These are phyloP conservation scores for Saprolegnia parasitica DNA, from an alignment of 352 stramenopile genomes.

Conservation along the genomic window DNA sequence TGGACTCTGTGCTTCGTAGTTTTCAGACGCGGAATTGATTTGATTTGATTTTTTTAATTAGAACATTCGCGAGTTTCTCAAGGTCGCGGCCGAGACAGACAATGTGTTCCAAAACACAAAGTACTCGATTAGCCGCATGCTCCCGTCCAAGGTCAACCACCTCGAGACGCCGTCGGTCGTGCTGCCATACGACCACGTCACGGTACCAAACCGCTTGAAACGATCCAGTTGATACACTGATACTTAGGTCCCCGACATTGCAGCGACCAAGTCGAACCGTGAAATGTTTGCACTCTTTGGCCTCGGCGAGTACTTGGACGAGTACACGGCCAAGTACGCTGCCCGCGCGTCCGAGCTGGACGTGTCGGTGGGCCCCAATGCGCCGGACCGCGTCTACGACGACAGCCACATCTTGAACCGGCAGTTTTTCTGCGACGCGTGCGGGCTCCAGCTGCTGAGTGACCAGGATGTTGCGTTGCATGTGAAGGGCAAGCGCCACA, in stretches of 20 bases:
- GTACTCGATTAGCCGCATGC: slow-evolving; percentile 84
- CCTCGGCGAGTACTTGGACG: slow-evolving; percentile 49
- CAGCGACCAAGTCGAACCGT: slow-evolving; percentile 50
- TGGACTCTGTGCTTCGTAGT: not conserved
- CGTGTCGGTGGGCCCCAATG: slow-evolving; percentile 16
- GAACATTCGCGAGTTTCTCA: slow-evolving; percentile 65
- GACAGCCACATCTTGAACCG: slow-evolving; percentile 43
- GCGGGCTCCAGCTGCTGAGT: slow-evolving; percentile 64
- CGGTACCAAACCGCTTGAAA: slow-evolving; percentile 9
- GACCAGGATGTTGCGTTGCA: slow-evolving; percentile 71
- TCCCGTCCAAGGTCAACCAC: slow-evolving; percentile 54
- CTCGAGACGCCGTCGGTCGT: slow-evolving; percentile 1
- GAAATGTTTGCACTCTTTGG: slow-evolving; percentile 77
- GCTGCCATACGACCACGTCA: slow-evolving; percentile 17
- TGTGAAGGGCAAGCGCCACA: slow-evolving; percentile 77
- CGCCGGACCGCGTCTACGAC: slow-evolving; percentile 34
- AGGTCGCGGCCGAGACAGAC: slow-evolving; percentile 67
- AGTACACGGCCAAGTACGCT: slow-evolving; percentile 55
- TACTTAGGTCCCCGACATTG: slow-evolving; percentile 45
- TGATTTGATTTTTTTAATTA: slow-evolving; percentile 1
- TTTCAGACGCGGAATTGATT: slow-evolving; percentile 4
- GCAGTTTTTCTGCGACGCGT: slow-evolving; percentile 64
- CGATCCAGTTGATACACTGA: not conserved
- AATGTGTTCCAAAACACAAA: slow-evolving; percentile 90
- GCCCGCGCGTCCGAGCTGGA: slow-evolving; percentile 32